A percentile compares a stretch with the other conserved stretches of the same genome.
Evolutionary conservation across 352 stramenopile species (phyloP).

Genomic region (Phytopythium mirpurense): DNA sequence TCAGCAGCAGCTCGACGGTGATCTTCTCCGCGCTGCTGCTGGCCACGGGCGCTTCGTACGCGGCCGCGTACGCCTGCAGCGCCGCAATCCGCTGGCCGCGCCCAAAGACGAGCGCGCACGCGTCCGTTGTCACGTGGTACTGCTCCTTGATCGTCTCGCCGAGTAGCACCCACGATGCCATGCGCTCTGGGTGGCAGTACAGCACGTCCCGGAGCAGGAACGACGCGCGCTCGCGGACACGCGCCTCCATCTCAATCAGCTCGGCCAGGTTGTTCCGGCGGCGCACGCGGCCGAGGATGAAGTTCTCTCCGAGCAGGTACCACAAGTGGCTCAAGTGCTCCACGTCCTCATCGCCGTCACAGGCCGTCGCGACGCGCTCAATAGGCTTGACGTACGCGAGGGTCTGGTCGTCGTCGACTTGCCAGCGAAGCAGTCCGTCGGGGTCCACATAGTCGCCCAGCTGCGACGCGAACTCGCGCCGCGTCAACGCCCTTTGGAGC

Average conservation of each 20-base stretch:
- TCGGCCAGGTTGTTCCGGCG: constrained; percentile 53
- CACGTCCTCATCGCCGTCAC: neutral
- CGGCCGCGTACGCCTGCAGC: constrained; percentile 24
- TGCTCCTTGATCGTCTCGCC: constrained; percentile 66
- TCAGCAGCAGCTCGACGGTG: neutral
- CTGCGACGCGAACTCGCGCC: neutral
- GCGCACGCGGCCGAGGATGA: constrained; percentile 51
- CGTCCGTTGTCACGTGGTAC: constrained; percentile 60
- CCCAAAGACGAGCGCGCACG: constrained; percentile 45
- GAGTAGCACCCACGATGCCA: constrained; percentile 64
- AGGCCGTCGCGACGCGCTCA: neutral
- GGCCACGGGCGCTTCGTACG: neutral
- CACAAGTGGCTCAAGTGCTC: constrained; percentile 47
- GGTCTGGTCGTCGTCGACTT: neutral
- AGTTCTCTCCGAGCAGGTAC: constrained; percentile 73
- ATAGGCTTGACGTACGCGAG: neutral
- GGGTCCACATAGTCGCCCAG: constrained; percentile 1
- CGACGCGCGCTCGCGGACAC: constrained; percentile 46
- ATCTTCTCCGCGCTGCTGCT: neutral
- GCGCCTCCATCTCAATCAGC: constrained; percentile 51
- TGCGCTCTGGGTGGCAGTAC: constrained; percentile 47
- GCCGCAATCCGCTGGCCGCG: constrained; percentile 33
- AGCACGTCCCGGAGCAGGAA: constrained; percentile 61
- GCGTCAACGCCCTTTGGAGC: neutral
- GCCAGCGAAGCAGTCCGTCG: neutral